phyloP scores from a whole-genome alignment of 768 basidiomycete genomes.

The Hypsizygus marmoreus region DNA sequence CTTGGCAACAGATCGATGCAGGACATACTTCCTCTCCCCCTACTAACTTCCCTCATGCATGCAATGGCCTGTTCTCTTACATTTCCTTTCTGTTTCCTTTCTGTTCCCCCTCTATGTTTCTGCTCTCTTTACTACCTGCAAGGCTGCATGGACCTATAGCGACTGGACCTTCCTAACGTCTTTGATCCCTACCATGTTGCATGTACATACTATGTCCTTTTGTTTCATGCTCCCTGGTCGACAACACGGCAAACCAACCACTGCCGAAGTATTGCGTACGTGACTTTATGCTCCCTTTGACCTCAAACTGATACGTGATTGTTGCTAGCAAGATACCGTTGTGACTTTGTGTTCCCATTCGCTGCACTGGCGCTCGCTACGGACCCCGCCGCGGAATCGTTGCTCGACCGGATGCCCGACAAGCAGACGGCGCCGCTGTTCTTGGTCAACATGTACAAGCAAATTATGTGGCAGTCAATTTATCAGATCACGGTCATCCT shows the following conservation, averaged over 20 bases:
- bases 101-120: slow-evolving; percentile 12
- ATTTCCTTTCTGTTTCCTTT: slow-evolving; percentile 14
- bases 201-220: slow-evolving; percentile 7
- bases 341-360: slow-evolving; percentile 42
- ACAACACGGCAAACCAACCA: too few relatives aligned
- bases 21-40: too few relatives aligned
- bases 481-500: slow-evolving; percentile 87
- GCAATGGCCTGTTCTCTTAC: slow-evolving; percentile 18
- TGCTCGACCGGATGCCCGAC: slow-evolving; percentile 91
- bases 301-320: neutral
- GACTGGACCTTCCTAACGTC: slow-evolving; percentile 18
- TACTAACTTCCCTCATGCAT: too few relatives aligned
- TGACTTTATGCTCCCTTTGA: neutral
- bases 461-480: slow-evolving; percentile 85
- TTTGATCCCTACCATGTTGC: slow-evolving; percentile 9
- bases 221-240: too few relatives aligned
- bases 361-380: slow-evolving; percentile 97
- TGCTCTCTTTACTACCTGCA: slow-evolving; percentile 14
- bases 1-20: too few relatives aligned
- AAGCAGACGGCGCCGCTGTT: slow-evolving; percentile 88
- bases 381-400: slow-evolving; percentile 81
- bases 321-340: neutral
- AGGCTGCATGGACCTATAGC: slow-evolving; percentile 15
- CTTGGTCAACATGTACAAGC: slow-evolving; percentile 94
- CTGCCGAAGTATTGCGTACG: too few relatives aligned